Base-by-base conservation (phyloP, 768 basidiomycete species). In the Trametes maxima region DNA sequence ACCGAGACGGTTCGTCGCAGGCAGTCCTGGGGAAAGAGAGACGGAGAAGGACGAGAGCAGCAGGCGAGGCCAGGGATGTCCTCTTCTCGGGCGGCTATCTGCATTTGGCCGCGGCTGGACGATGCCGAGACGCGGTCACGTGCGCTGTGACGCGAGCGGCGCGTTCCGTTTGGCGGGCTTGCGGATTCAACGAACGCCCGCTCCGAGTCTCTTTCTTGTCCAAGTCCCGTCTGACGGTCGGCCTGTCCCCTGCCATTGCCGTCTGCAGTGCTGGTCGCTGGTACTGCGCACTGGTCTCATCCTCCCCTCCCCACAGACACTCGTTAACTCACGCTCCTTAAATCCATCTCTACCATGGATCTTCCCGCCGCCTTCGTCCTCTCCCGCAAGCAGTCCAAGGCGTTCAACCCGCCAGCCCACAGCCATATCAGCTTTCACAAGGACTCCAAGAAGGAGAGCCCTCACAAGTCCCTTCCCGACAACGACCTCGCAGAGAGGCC, bases 261-360 rank as follows among this genome's bases (percentile, higher is more conserved):
- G 35, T 45, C 28, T 51, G 21, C 61, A 60, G 65, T 61, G 65
- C 65, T 40, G 65, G 62, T 59, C 60, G 62, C 65, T 64, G 54
- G 55, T 17, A 5, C 8, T 25, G 10, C 14, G 16, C 22, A 46
- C 47, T 59, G 40, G 16, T 45, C 19, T 5, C 43, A n/a, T 17
- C 47, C 10, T 33, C 17, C 19, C 12, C 13, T 44, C 40, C 36
- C n/a, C 49, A 12, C 17, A 11, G 24, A 56, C 67, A 52, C 59
- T 68, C 65, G 22, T 66, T 67, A 59, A 44, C 52, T 17, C 54
- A 56, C 54, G 58, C 64, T 57, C 58, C 60, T 65, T 46, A 35
- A 3, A 33, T 33, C 13, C 28, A n/a, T n/a, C n/a, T n/a, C n/a
- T n/a, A n/a, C 13, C 44, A 68, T 68, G 64, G 53, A 64, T 42